Evolutionary conservation across 2,329 filamentous ascomycete genomes (phyloP).

Genomic region (Clathrospora elynae): DNA sequence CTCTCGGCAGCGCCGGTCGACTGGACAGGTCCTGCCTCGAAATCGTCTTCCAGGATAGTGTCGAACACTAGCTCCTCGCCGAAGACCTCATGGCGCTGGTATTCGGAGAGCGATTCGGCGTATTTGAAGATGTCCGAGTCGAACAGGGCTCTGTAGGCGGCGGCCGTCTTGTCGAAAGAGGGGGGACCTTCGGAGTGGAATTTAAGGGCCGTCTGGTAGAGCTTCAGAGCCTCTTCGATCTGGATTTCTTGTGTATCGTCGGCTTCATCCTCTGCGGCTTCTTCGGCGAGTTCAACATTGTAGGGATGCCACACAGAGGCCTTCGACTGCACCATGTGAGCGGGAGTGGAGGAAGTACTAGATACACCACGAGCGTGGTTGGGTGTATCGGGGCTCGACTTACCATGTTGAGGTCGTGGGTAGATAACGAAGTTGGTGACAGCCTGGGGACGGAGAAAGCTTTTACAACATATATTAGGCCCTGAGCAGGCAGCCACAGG

Average conservation of each 20-base stretch:
- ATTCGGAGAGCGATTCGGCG: constrained; percentile 83
- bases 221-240: constrained; percentile 94
- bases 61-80: constrained; percentile 53
- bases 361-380: neutral
- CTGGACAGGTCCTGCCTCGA: constrained; percentile 50
- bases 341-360: neutral
- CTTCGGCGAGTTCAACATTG: constrained; percentile 93
- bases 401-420: constrained; percentile 28
- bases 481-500: constrained; percentile 12
- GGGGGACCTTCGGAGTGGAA: constrained; percentile 84
- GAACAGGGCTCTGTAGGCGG: constrained; percentile 85
- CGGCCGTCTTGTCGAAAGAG: constrained; percentile 74
- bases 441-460: constrained; percentile 9
- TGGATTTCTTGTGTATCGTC: constrained; percentile 96
- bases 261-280: constrained; percentile 84
- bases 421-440: constrained; percentile 8
- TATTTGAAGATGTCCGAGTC: constrained; percentile 93
- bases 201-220: constrained; percentile 89
- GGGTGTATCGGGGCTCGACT: constrained; percentile 7
- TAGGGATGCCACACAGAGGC: constrained; percentile 73
- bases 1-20: constrained; percentile 69
- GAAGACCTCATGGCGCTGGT: constrained; percentile 68
- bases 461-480: constrained; percentile 14
- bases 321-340: constrained; percentile 37
- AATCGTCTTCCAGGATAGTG: constrained; percentile 47